Base-by-base conservation (phyloP, 108 stramenopile species). In the Cyclotella cryptica region DNA sequence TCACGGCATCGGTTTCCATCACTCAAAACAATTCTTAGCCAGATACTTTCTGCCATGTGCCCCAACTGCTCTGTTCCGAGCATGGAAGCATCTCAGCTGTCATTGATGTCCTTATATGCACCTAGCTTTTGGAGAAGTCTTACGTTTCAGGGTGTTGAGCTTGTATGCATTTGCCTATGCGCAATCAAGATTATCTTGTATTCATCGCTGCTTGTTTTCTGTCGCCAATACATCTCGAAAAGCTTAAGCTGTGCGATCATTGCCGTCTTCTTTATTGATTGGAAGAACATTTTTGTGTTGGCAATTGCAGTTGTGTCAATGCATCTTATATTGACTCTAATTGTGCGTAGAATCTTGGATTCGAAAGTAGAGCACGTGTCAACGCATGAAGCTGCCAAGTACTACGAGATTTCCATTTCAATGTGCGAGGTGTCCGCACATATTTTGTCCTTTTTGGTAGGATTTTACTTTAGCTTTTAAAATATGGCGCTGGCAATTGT, bases 231-330 rank as follows among this genome's bases (percentile, higher is more conserved):
- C 47, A 61, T 75, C 45, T 75, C 74, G 43, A 57, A 21, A 35
- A 75, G 55, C 40, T 30, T 75, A 54, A 66, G 65, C 29, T 75
- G 51, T 66, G 21, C 28, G 10, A 55, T 66, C 15, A 28, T 66
- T 58, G 66, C 43, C 17, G 46, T 66, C 10, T 9, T 54, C 0
- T 58, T 75, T 43, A 47, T 75, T 29, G 29, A 49, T 59, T 75
- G 74, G 74, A 58, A 44, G 28, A 53, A 45, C 18, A 35, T 75
- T 0, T 11, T 66, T 6, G 22, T 0, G 17, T 41, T 57, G 3
- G 52, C 26, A 18, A 13, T 22, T 45, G 42, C 24, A 35, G 54
- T 75, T 21, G 17, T 58, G 44, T 40, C 26, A 8, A 46, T 57
- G 42, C 66, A 75, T 66, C 17, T 66, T 17, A 39, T 45, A 14